Evolutionary conservation across 225 moss, liverwort and hornwort species (phyloP).

Genomic region (Polytrichum formosum): DNA sequence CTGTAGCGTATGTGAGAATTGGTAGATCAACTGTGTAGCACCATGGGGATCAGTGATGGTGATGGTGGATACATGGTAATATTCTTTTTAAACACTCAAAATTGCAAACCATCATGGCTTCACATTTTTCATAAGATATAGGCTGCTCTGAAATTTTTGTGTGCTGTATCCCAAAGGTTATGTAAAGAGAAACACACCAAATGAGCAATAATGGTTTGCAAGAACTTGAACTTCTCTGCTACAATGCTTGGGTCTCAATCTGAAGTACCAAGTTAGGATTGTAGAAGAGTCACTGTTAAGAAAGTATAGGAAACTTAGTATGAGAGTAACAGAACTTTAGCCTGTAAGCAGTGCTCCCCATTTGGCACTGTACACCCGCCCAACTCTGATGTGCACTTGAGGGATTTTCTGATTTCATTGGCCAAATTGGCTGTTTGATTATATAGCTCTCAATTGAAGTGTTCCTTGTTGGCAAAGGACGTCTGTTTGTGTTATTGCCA

Average conservation of each 20-base stretch:
- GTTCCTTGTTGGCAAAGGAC: background rate
- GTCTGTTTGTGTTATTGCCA: background rate
- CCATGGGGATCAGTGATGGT: slow-evolving; percentile 50
- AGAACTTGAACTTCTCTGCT: background rate
- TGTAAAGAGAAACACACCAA: background rate
- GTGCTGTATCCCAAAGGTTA: background rate
- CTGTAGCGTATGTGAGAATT: background rate
- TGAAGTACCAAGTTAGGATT: no score
- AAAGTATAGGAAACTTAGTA: no score
- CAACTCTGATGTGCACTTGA: background rate
- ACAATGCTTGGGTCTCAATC: no score
- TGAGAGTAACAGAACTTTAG: no score
- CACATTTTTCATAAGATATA: background rate
- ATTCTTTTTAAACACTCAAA: background rate
- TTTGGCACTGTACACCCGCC: no score
- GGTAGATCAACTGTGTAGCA: slow-evolving; percentile 6
- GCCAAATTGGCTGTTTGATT: background rate
- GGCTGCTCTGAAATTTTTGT: background rate
- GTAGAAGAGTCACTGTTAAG: no score
- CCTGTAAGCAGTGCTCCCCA: no score
- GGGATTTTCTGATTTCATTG: background rate
- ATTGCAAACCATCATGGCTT: background rate
- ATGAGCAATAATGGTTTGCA: background rate
- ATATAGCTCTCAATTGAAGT: background rate
- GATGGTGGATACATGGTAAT: slow-evolving; percentile 47